These are phyloP conservation scores for Lentinula novae-zelandiae DNA, from an alignment of 1,284 basidiomycete genomes.

Conservation along the genomic window DNA sequence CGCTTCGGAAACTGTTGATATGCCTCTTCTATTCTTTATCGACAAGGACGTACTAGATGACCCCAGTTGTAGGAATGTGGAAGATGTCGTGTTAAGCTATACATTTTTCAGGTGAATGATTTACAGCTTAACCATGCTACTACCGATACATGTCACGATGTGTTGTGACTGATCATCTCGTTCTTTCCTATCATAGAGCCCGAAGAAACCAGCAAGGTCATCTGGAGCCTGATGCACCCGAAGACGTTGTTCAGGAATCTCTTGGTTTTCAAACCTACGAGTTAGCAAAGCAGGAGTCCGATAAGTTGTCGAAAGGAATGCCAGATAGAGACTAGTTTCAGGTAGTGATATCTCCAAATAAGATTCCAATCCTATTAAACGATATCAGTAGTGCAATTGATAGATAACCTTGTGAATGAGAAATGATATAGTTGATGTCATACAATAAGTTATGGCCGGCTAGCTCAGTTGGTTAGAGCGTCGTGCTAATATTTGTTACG, in stretches of 20 bases:
- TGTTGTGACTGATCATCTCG: background rate
- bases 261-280: constrained; percentile 72
- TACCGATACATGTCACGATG: background rate
- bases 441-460: background rate
- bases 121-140: background rate
- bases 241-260: constrained; percentile 74
- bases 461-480: constrained; percentile 9
- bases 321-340: background rate
- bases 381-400: too few species aligned
- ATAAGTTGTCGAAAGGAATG: background rate
- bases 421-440: background rate
- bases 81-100: constrained; percentile 93
- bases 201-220: constrained; percentile 78
- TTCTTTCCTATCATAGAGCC: constrained; percentile 45
- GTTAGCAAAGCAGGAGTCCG: constrained; percentile 7
- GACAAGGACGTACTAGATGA: constrained; percentile 96
- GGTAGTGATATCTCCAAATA: too few species aligned
- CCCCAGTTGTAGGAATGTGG: constrained; percentile 79
- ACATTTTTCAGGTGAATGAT: constrained; percentile 88
- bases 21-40: constrained; percentile 98
- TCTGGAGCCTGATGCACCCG: constrained; percentile 80
- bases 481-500: constrained; percentile 14
- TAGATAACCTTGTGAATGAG: too few species aligned
- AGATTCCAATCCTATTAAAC: too few species aligned
- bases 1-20: constrained; percentile 96